Base-by-base conservation (phyloP, 306 rosid species). In the Pueraria montana region DNA sequence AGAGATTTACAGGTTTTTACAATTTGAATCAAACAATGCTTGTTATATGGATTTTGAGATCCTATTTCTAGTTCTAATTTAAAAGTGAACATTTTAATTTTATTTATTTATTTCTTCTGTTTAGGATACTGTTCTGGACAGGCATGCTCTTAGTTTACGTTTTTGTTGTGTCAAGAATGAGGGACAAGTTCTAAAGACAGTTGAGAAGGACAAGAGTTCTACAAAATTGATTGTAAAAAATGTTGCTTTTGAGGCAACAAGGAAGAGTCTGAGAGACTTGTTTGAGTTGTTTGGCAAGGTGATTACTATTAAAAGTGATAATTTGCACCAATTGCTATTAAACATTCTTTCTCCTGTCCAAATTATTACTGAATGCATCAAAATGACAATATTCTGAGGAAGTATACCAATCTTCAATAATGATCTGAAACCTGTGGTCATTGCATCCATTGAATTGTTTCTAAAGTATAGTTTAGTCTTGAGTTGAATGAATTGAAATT, bases 201-300 rank as follows among this genome's bases (percentile, higher is more conserved):
- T 82, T 78, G 95, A 71, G 61, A 86, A 89, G 84, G 94, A 88
- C 72, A 93, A 70, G 87, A 95, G 94, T 81, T 93, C 97, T 20
- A 95, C 97, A 48, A 95, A 93, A 59, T 77, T 93, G 78, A 89
- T 89, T 69, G 93, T 95, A 11, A 88, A 67, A 89, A 93, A 95
- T 74, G 91, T 93, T 48, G 97, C 98, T 61, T 95, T 95, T 59
- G 89, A 93, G 86, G 97, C 98, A 27, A 90, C 95, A 34, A 84
- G 83, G 88, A 93, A 90, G 89, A 97, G 93, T 55, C 79, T 95
- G 80, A 87, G 94, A 64, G 90, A 93, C 82, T 87, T 93, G 55
- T 95, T 95, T 82, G 86, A 88, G 77, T 91, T 97, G 53, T 95
- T 91, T 78, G 97, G 98, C 81, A 94, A 95, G 98, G 98, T 94